A percentile compares a stretch with the other conserved stretches of the same genome.
phyloP scores from a whole-genome alignment of 2,329 filamentous ascomycete genomes.

The Colletotrichum sp. region DNA sequence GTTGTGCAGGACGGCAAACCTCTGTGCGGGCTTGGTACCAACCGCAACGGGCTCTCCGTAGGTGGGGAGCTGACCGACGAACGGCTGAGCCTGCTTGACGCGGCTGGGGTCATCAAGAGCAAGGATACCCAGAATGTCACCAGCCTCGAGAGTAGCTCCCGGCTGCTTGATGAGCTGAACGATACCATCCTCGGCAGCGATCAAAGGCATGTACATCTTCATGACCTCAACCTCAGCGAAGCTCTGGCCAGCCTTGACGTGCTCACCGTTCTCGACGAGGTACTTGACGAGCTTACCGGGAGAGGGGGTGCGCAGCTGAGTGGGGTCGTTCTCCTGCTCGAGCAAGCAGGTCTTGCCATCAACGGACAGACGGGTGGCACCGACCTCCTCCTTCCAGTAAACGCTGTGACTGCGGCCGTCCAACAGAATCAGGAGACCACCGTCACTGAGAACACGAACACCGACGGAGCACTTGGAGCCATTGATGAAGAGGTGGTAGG shows the following conservation, averaged over 20 bases:
- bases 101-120: slow-evolving; percentile 93
- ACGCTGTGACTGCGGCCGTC: slow-evolving; percentile 95
- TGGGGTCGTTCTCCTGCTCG: slow-evolving; percentile 98
- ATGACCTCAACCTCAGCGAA: slow-evolving; percentile 99
- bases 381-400: slow-evolving; percentile 99
- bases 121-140: slow-evolving; percentile 97
- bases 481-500: slow-evolving; percentile 98
- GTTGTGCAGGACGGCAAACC: slow-evolving; percentile 77
- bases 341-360: slow-evolving; percentile 98
- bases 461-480: slow-evolving; percentile 95
- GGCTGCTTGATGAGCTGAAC: slow-evolving; percentile 99
- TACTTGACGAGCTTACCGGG: slow-evolving; percentile 99
- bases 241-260: slow-evolving; percentile 89
- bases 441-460: slow-evolving; percentile 90
- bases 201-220: slow-evolving; percentile 99
- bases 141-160: slow-evolving; percentile 94
- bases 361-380: slow-evolving; percentile 92
- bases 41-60: slow-evolving; percentile 86
- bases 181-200: slow-evolving; percentile 92
- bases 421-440: slow-evolving; percentile 89
- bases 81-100: slow-evolving; percentile 95
- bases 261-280: slow-evolving; percentile 91
- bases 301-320: slow-evolving; percentile 91
- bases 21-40: slow-evolving; percentile 90
- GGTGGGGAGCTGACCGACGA: slow-evolving; percentile 87